Conservation (phyloP, 148 eudicot species). For the Cornus kousa region DNA sequence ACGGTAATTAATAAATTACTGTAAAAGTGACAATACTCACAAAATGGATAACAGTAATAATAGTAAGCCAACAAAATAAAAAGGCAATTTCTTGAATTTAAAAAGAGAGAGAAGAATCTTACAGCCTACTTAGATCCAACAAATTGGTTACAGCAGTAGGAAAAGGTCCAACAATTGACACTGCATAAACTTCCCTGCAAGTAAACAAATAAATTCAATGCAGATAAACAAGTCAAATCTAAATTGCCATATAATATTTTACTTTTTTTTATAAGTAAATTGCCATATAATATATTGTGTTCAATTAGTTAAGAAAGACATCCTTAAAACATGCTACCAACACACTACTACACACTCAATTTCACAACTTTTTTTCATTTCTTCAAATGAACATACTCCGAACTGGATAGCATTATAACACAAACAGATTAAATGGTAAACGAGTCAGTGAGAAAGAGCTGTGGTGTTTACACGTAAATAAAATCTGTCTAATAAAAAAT, state of each 20-base stretch:
- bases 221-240: no score
- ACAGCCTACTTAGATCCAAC: constrained; percentile 95
- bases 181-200: constrained; percentile 96
- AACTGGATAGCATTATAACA: neutral
- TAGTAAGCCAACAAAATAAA: neutral
- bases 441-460: neutral
- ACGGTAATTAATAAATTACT: no score
- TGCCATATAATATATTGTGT: no score
- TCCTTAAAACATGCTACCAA: no score
- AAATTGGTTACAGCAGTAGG: constrained; percentile 96
- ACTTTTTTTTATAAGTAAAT: no score
- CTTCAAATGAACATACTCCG: neutral
- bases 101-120: constrained; percentile 25
- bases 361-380: no score
- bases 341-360: no score
- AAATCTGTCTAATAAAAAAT: no score
- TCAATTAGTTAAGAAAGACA: no score
- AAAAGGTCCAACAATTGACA: constrained; percentile 95
- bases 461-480: no score
- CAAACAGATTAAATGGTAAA: neutral
- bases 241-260: no score
- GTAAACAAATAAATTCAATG: constrained; percentile 15
- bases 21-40: neutral
- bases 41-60: neutral
- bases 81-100: neutral